These are phyloP conservation scores for Coniochaeta prunicola DNA, from an alignment of 2,329 filamentous ascomycete genomes.

Conservation along the genomic window DNA sequence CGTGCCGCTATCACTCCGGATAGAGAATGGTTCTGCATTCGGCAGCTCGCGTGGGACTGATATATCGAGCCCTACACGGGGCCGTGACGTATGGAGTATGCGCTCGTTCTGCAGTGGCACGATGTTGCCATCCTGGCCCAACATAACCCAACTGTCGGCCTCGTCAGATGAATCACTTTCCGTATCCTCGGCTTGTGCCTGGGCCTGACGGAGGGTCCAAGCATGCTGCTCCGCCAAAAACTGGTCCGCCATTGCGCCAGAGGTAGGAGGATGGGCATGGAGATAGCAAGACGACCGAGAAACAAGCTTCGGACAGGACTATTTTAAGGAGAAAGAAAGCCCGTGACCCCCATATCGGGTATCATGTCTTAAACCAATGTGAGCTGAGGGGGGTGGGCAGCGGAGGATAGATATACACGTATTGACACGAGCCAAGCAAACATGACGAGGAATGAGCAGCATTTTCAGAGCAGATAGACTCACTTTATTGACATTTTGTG, in stretches of 20 bases:
- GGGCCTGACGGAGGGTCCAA: constrained; percentile 31
- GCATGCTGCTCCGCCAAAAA: constrained; percentile 26
- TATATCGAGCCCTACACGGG: constrained; percentile 69
- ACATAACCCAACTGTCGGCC: constrained; percentile 78
- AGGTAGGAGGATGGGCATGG: neutral
- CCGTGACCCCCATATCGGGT: neutral
- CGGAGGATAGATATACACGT: constrained; percentile 2
- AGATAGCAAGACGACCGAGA: neutral
- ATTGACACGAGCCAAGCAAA: neutral
- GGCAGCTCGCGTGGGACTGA: constrained; percentile 62
- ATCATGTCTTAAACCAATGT: neutral
- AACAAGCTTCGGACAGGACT: neutral
- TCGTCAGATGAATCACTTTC: constrained; percentile 42
- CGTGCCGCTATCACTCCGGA: constrained; percentile 67
- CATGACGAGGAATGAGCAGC: constrained; percentile 4
- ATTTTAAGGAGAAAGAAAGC: neutral
- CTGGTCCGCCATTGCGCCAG: constrained; percentile 5
- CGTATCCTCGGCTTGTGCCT: constrained; percentile 25
- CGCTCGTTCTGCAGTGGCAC: constrained; percentile 80
- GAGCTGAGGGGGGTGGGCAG: neutral
- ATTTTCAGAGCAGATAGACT: constrained; percentile 13
- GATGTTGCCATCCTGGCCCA: constrained; percentile 65
- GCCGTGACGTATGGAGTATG: constrained; percentile 71
- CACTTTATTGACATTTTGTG: constrained; percentile 33
- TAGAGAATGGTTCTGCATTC: constrained; percentile 54